These are phyloP conservation scores for Dryas drummondii DNA, from an alignment of 306 rosid genomes.

Conservation along the genomic window DNA sequence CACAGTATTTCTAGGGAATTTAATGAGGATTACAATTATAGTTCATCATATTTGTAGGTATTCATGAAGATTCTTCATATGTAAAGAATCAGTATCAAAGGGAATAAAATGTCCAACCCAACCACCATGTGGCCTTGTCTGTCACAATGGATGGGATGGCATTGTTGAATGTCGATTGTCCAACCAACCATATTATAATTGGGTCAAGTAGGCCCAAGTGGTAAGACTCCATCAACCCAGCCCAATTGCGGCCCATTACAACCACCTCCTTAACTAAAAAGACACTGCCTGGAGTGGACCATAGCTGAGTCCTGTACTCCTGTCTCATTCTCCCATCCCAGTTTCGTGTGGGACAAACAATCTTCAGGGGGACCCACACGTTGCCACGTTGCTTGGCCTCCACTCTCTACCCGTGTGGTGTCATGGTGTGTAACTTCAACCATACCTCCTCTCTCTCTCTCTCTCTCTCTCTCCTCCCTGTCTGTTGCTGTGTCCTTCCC, in stretches of 20 bases:
- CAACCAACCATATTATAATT: neutral
- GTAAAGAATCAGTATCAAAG: too few species aligned
- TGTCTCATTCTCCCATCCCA: neutral
- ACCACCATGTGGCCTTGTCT: too few species aligned
- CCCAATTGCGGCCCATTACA: neutral
- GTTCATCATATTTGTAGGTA: too few species aligned
- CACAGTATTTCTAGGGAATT: too few species aligned
- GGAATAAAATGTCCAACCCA: neutral
- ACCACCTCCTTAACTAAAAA: too few species aligned
- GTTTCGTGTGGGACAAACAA: neutral
- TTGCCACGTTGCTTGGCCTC: neutral
- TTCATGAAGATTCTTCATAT: too few species aligned
- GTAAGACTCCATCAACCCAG: neutral
- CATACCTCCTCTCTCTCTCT: neutral
- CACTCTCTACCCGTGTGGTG: neutral
- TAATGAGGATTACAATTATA: too few species aligned
- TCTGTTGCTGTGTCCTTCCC: neutral
- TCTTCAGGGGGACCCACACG: neutral
- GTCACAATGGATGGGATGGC: neutral
- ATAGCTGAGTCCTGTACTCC: neutral
- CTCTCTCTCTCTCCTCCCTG: neutral
- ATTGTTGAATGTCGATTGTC: neutral
- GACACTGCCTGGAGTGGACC: too few species aligned
- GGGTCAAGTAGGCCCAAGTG: neutral
- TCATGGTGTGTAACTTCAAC: neutral